phyloP scores from a whole-genome alignment of 1,284 basidiomycete species.

The Fomitopsis pinicola region DNA sequence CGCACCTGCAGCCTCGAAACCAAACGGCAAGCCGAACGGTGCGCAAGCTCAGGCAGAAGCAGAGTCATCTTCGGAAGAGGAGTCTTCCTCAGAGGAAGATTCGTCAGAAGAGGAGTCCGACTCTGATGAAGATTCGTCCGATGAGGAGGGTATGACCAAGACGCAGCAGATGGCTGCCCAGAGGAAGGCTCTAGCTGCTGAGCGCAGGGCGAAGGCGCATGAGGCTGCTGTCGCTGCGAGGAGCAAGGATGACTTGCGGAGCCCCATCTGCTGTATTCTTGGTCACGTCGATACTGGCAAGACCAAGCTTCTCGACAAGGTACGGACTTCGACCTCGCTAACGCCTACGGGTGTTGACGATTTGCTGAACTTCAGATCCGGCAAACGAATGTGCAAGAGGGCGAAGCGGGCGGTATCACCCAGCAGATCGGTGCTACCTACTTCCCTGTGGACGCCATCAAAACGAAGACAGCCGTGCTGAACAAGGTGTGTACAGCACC shows the following conservation, averaged over 20 bases:
- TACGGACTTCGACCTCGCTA: conserved; percentile 22
- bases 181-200: conserved; percentile 81
- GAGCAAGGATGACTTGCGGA: conserved; percentile 88
- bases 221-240: conserved; percentile 86
- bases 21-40: conserved; percentile 19
- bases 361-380: conserved; percentile 65
- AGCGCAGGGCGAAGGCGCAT: conserved; percentile 77
- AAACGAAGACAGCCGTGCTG: conserved; percentile 88
- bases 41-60: conserved; percentile 21
- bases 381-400: conserved; percentile 99
- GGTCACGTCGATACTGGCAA: conserved; percentile 99
- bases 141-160: conserved; percentile 58
- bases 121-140: conserved; percentile 46
- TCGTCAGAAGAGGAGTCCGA: conserved; percentile 39
- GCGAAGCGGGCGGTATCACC: conserved; percentile 99
- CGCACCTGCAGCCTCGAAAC: background rate
- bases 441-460: conserved; percentile 97
- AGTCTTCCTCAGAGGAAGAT: conserved; percentile 30
- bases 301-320: conserved; percentile 97
- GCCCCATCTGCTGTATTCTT: conserved; percentile 98
- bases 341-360: background rate
- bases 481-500: conserved; percentile 59
- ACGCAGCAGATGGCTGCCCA: conserved; percentile 69
- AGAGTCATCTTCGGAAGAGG: conserved; percentile 25
- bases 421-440: conserved; percentile 99